Base-by-base conservation (phyloP, 768 basidiomycete genomes). In the Podaxis sp. region DNA sequence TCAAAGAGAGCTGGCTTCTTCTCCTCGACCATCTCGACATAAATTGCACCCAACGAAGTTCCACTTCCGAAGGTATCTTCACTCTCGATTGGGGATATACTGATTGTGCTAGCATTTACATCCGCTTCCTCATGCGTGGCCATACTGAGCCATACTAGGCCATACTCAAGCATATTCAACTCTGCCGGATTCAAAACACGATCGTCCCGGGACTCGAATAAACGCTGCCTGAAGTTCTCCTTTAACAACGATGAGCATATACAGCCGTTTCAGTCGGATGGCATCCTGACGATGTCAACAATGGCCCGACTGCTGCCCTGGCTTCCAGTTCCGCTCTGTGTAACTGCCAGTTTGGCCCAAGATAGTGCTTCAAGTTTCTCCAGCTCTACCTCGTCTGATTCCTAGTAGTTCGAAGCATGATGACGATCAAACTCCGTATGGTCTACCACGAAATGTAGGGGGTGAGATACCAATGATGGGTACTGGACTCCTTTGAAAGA, bases 171-270 rank as follows among this genome's bases (percentile, higher is more conserved):
- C 28, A 28, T 28, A 28, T 6, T 28, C 28, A 28, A 28, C 3
- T 28, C 28, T 28, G 28, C 28, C 28, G 24, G 22, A 28, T 28
- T 28, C 28, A 56, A 52, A 49, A 59, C 48, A 59, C 33, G 49
- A 50, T 51, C 26, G 24, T 49, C 38, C 54, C 33, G 11, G 22
- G 15, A 37, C 37, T 44, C 15, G 41, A 12, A 50, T 3, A 20
- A 28, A 12, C 22, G 10, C 7, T 10, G 0, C 17, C 54, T 22
- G 6, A 26, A 12, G 22, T 17, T 38, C 38, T 26, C 20, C 38
- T 40, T 10, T n/a, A 40, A 58, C 48, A 24, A 38, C 50, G 20
- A 50, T 48, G 2, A 55, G n/a, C 56, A 62, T 62, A 56, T 22
- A 62, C 15, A 13, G 28, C 22, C 6, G 13, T 13, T 33, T 20